A percentile compares a stretch with the other conserved stretches of the same genome.
These are phyloP conservation scores for Buddleja alternifolia DNA, from an alignment of 257 asterid species.

Conservation along the genomic window DNA sequence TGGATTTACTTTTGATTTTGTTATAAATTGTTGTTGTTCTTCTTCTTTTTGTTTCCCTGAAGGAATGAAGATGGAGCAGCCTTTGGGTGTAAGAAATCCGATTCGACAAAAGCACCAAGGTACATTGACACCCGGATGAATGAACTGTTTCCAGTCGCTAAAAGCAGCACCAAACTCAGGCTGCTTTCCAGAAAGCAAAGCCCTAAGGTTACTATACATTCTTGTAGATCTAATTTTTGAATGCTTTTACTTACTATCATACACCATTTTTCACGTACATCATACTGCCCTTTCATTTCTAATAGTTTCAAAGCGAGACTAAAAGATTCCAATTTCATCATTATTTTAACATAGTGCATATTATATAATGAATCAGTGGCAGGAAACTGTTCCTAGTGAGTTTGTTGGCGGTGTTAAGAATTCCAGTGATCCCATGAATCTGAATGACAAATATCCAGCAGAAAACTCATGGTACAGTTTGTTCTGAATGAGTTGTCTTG, in stretches of 20 bases:
- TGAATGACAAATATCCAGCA: constrained; percentile 41
- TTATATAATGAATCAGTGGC: constrained; percentile 29
- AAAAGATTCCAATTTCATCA: no score
- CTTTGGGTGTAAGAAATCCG: constrained; percentile 51
- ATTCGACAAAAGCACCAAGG: constrained; percentile 53
- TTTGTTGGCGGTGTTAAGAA: constrained; percentile 33
- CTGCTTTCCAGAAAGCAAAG: constrained; percentile 56
- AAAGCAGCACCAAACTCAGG: constrained; percentile 43
- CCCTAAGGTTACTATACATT: constrained; percentile 52
- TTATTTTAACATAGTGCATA: neutral
- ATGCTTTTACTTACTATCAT: neutral
- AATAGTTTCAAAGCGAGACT: no score
- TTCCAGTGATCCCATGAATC: constrained; percentile 37
- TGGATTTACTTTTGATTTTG: neutral
- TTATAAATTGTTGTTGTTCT: constrained; percentile 26
- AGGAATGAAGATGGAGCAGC: constrained; percentile 54
- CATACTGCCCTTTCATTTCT: neutral
- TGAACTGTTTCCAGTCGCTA: constrained; percentile 66
- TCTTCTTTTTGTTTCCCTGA: constrained; percentile 18
- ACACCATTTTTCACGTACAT: neutral
- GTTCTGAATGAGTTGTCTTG: constrained; percentile 22
- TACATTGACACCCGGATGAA: constrained; percentile 53
- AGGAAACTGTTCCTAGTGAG: constrained; percentile 52
- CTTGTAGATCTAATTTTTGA: constrained; percentile 16
- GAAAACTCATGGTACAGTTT: constrained; percentile 48